These are phyloP conservation scores for Calonectria hawksworthii DNA, from an alignment of 2,329 filamentous ascomycete species.

Conservation along the genomic window DNA sequence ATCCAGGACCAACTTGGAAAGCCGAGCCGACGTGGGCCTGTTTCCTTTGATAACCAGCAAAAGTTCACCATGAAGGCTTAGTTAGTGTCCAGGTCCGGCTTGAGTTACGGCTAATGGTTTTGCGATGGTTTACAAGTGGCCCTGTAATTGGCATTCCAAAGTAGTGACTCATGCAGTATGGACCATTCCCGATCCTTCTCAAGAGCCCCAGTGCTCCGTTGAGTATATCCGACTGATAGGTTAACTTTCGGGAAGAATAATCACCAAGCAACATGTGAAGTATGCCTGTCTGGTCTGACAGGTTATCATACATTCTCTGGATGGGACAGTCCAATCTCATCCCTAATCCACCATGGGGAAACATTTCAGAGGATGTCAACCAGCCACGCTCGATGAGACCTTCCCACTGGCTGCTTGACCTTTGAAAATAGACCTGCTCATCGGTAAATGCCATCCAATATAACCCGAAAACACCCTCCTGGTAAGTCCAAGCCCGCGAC, in stretches of 20 bases:
- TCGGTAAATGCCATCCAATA: slow-evolving; percentile 30
- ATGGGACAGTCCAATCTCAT: slow-evolving; percentile 7
- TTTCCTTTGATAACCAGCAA: slow-evolving; percentile 13
- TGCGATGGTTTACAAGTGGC: slow-evolving; percentile 23
- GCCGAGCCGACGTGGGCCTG: slow-evolving; percentile 4
- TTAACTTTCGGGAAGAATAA: slow-evolving; percentile 12
- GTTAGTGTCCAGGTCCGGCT: slow-evolving; percentile 18
- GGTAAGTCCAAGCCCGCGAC: slow-evolving; percentile 28
- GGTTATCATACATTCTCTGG: slow-evolving; percentile 21
- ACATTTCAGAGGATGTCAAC: slow-evolving; percentile 27
- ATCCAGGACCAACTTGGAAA: slow-evolving; percentile 30
- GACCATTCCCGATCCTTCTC: slow-evolving; percentile 23
- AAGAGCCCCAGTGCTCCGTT: slow-evolving; percentile 25
- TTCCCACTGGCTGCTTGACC: slow-evolving; percentile 25
- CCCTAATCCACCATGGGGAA: slow-evolving; percentile 21
- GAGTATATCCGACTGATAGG: slow-evolving; percentile 21
- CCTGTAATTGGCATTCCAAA: slow-evolving; percentile 26
- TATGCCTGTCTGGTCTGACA: slow-evolving; percentile 19
- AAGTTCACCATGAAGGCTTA: slow-evolving; percentile 20
- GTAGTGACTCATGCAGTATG: slow-evolving; percentile 27
- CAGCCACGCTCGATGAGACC: slow-evolving; percentile 22
- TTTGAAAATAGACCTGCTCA: slow-evolving; percentile 29
- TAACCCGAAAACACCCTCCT: slow-evolving; percentile 25
- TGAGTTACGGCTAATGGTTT: slow-evolving; percentile 3
- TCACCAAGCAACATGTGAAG: not conserved